Evolutionary conservation across 768 basidiomycete species (phyloP).

Genomic region (Amanita polypyramis): DNA sequence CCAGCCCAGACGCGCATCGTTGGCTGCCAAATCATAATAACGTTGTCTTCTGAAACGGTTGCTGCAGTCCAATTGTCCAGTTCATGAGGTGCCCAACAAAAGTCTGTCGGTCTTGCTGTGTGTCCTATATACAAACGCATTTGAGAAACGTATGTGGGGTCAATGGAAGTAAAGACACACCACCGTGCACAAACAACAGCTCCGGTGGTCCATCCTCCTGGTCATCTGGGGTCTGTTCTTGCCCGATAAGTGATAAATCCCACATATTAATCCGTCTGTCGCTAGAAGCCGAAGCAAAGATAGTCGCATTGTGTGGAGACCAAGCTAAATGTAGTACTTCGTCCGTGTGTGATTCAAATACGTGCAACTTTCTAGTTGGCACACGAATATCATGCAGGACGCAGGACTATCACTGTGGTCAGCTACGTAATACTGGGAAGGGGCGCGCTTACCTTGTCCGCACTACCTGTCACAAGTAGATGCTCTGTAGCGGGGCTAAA

Average conservation of each 20-base stretch:
- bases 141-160: conserved; percentile 1
- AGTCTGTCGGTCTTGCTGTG: conserved; percentile 84
- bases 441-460: conserved; percentile 66
- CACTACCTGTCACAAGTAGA: conserved; percentile 83
- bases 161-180: conserved; percentile 28
- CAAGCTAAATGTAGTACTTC: conserved; percentile 91
- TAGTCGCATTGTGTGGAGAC: conserved; percentile 87
- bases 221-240: conserved; percentile 96
- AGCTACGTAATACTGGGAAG: neutral
- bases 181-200: conserved; percentile 91
- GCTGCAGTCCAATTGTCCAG: conserved; percentile 78
- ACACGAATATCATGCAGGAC: conserved; percentile 79
- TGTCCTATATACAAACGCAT: conserved; percentile 47
- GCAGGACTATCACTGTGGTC: conserved; percentile 48
- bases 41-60: conserved; percentile 93
- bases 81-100: conserved; percentile 87
- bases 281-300: conserved; percentile 92
- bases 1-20: conserved; percentile 91
- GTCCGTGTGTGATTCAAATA: conserved; percentile 88
- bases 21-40: conserved; percentile 96
- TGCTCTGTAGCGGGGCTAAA: conserved; percentile 78
- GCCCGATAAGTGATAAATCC: conserved; percentile 86
- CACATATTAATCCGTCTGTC: conserved; percentile 92
- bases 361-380: conserved; percentile 69
- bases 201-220: conserved; percentile 98